Evolutionary conservation across 2,329 filamentous ascomycete genomes (phyloP), one percentile per base, ranked within the genome.

Genomic region (Magnaporthiopsis rhizophila): DNA sequence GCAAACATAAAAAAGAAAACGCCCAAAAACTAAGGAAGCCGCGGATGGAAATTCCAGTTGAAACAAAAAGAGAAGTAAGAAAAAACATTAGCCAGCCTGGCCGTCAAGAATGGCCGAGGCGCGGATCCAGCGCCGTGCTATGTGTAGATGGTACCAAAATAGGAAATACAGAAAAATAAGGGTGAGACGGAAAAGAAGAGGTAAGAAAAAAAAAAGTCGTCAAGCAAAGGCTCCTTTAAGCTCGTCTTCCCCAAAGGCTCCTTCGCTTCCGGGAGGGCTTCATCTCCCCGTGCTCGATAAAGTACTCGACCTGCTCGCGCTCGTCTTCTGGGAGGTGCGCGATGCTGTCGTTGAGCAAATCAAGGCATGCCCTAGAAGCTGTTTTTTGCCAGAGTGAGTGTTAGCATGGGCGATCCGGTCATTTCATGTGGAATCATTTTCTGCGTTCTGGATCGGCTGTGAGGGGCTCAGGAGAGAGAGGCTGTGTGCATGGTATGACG

Each of bases 331-430:
- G 67, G 21, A 74, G 67, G 28, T 68, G 64, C 28, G 66, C 65
- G 21, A 74, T 70, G 65, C 71, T 71, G 62, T 74, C 73, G 61
- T 74, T 74, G 32, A 74, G 66, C 13, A 74, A 68, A 34, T 74
- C 71, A 1, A 74, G 70, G 50, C 73, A 74, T 3, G 69, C 69
- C 0, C 71, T 68, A 0, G 73, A 70, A 18, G 73, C 72, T 74
- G 58, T 24, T 3, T 3, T 30, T 30, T 30, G 68, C 66, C 45
- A 11, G 15, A 36, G 30, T 1, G 38, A 3, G 45, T 57, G 50
- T 63, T 26, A 63, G 32, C 53, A 50, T 5, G 38, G 38, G 4
- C 38, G 7, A 15, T 1, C 21, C 21, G 30, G 30, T 30, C 30
- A 7, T 50, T 50, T 15, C 15, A 50, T 36, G 15, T 50, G 38